Evolutionary conservation across 768 basidiomycete genomes (phyloP).

Genomic region (Pleurotus djamor): DNA sequence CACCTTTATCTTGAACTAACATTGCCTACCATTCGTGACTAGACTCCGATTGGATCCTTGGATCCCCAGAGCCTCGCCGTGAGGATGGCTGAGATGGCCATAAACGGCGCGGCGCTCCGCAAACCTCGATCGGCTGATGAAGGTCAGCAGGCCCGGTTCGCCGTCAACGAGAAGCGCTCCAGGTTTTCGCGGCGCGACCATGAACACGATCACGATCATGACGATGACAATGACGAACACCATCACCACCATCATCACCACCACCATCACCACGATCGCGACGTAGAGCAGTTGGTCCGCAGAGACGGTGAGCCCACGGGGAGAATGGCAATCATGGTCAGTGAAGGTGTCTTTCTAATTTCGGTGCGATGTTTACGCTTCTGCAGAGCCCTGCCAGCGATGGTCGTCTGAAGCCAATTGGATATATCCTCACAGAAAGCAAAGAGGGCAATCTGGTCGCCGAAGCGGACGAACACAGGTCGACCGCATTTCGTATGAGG

Average conservation of each 20-base stretch:
- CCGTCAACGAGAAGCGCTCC: not conserved
- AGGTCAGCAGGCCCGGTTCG: not conserved
- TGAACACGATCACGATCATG: slow-evolving; percentile 19
- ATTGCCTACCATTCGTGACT: not conserved
- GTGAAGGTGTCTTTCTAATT: too few relatives aligned
- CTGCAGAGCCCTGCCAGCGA: too few relatives aligned
- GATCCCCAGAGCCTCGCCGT: not conserved
- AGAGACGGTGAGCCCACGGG: slow-evolving; percentile 24
- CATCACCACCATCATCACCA: slow-evolving; percentile 10
- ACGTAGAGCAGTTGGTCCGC: too few relatives aligned
- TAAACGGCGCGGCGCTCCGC: not conserved
- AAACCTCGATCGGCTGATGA: not conserved
- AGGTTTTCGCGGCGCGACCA: slow-evolving; percentile 12
- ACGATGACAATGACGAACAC: slow-evolving; percentile 15
- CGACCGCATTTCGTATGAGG: too few relatives aligned
- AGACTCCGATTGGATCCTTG: too few relatives aligned
- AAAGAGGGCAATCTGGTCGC: too few relatives aligned
- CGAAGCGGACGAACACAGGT: too few relatives aligned
- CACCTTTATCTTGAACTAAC: too few relatives aligned
- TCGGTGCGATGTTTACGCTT: too few relatives aligned
- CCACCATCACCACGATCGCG: not conserved
- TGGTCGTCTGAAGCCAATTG: too few relatives aligned
- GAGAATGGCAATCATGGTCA: slow-evolving; percentile 46
- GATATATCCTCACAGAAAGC: too few relatives aligned
- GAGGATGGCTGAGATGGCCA: not conserved